A percentile compares a stretch with the other conserved stretches of the same genome.
These are phyloP conservation scores for Cladosporium sp. DNA, from an alignment of 2,329 filamentous ascomycete genomes.

Conservation along the genomic window DNA sequence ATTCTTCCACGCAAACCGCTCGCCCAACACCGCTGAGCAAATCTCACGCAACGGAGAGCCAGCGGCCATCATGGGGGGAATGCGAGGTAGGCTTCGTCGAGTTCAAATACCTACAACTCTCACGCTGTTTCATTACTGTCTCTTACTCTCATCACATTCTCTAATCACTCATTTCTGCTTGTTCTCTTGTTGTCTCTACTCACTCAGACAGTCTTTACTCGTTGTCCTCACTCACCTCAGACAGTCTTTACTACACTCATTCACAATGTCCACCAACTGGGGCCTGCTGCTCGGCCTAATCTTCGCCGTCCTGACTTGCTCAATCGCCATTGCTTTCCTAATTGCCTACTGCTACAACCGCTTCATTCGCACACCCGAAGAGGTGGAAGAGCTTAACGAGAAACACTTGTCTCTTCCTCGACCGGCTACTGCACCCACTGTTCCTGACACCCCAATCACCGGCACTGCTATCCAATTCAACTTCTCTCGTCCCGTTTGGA, in stretches of 20 bases:
- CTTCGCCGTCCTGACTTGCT: conserved; percentile 9
- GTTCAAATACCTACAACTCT: conserved; percentile 8
- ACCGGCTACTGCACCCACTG: conserved; percentile 9
- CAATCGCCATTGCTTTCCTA: conserved; percentile 9
- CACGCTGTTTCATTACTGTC: conserved; percentile 13
- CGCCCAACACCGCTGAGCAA: background rate
- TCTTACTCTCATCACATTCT: conserved; percentile 12
- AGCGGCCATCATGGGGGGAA: background rate
- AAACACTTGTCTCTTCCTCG: conserved; percentile 13
- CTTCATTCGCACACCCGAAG: conserved; percentile 6
- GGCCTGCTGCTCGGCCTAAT: conserved; percentile 12
- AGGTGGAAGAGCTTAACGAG: conserved; percentile 12
- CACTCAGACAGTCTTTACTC: conserved; percentile 12
- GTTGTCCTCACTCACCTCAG: conserved; percentile 6
- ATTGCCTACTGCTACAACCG: conserved; percentile 13
- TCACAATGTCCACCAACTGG: conserved; percentile 13
- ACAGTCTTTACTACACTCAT: conserved; percentile 11
- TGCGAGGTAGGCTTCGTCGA: conserved; percentile 8
- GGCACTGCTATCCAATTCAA: conserved; percentile 13
- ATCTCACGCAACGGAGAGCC: background rate
- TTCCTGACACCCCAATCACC: conserved; percentile 11
- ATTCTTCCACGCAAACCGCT: conserved; percentile 12
- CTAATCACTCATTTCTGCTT: conserved; percentile 11
- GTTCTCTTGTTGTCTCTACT: conserved; percentile 12
- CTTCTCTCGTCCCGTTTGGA: conserved; percentile 12